Base-by-base conservation (phyloP, 352 stramenopile genomes). In the Thalassiosira pacifica region DNA sequence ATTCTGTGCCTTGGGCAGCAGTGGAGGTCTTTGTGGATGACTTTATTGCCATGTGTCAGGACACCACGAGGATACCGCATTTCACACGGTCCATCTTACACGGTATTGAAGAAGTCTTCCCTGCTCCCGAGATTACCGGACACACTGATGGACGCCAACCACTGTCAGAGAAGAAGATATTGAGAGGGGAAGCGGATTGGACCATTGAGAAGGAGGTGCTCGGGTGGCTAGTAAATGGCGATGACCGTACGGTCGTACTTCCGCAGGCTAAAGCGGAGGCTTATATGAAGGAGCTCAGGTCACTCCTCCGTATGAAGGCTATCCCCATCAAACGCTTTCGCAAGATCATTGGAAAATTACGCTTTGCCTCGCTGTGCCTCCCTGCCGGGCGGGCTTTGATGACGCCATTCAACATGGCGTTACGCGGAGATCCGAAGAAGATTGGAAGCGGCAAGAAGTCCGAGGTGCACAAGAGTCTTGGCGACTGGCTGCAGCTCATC, bases 401-500 rank as follows among this genome's bases (percentile, higher is more conserved):
- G 67, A 76, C 45, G 22, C 45, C 45, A 0, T 27, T 76, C 11
- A 76, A 76, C 48, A 63, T 37, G 24, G 67, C 45, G 1, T 26
- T 76, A 2, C n/a, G n/a, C 10, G 67, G 67, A n/a, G 37, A 76
- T 27, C 67, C 67, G 18, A 26, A 31, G 16, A 1, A 48, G 2
- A 65, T 76, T 37, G 2, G 11, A 19, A 18, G 1, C 9, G 16
- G 19, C 11, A 76, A 64, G 67, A 45, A n/a, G 22, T 27, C 45
- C 2, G 45, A 76, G 67, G 67, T 76, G 19, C 48, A 45, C 2
- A 48, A 76, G 9, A 76, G 67, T 32, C 26, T 90, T 0, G 59
- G 67, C 22, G 83, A 90, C 40, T 89, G 88, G 45, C 11, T 52
- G 8, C 65, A 34, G 53, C 34, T 92, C 16, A 73, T 74, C 0